Evolutionary conservation across 306 rosid species (phyloP).

Genomic region (Cucurbita ficifolia): DNA sequence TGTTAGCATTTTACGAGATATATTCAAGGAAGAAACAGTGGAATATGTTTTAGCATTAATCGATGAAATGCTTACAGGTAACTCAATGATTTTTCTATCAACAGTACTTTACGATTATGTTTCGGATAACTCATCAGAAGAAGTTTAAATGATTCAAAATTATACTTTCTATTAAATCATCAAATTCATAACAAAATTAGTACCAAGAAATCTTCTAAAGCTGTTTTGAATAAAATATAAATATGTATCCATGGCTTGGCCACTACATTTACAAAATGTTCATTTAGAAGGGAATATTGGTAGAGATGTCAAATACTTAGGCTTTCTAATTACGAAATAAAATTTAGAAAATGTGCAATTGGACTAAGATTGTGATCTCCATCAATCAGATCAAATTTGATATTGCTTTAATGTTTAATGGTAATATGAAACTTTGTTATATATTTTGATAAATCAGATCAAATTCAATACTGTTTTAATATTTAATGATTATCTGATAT

Average conservation of each 20-base stretch:
- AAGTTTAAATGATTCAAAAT: too few relatives aligned
- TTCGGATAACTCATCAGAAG: neutral
- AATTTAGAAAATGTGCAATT: too few relatives aligned
- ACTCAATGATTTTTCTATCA: constrained; percentile 7
- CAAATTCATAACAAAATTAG: too few relatives aligned
- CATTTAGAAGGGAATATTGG: too few relatives aligned
- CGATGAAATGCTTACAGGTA: constrained; percentile 89
- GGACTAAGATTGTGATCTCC: too few relatives aligned
- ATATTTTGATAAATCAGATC: neutral
- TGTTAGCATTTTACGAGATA: constrained; percentile 67
- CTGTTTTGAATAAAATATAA: too few relatives aligned
- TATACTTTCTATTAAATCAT: too few relatives aligned
- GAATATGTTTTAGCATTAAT: constrained; percentile 81
- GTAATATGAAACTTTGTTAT: neutral
- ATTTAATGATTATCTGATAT: neutral
- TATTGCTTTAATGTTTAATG: neutral
- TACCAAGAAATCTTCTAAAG: too few relatives aligned
- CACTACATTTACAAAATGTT: too few relatives aligned
- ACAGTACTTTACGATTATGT: neutral
- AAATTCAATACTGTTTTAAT: neutral
- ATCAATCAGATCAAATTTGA: neutral
- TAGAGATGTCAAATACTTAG: too few relatives aligned
- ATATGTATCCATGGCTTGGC: too few relatives aligned
- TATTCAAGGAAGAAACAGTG: constrained; percentile 83
- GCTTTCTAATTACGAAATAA: too few relatives aligned